Conservation (phyloP, 1,284 basidiomycete species). For the Pyrrhoderma noxium region DNA sequence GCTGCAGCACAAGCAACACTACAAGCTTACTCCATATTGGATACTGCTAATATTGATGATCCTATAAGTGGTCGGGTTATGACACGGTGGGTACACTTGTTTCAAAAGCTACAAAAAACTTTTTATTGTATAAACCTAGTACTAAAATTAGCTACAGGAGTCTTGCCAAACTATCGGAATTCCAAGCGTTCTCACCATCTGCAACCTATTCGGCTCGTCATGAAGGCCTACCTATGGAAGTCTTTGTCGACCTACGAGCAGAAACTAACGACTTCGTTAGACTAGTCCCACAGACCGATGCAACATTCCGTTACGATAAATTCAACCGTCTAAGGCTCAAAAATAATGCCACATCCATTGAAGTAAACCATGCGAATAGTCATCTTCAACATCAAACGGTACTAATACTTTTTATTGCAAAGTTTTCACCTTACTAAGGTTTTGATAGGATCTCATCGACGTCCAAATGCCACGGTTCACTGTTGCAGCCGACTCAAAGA, state of each 20-base stretch:
- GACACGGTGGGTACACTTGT: conserved; percentile 51
- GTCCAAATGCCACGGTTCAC: conserved; percentile 82
- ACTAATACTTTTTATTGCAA: conserved; percentile 20
- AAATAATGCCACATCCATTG: conserved; percentile 54
- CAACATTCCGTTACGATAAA: conserved; percentile 85
- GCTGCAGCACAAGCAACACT: conserved; percentile 80
- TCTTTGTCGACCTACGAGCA: conserved; percentile 78
- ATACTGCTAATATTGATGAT: conserved; percentile 74
- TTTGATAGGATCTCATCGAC: conserved; percentile 66
- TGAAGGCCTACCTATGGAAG: conserved; percentile 77
- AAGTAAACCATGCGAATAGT: conserved; percentile 38
- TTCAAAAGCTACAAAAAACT: neutral
- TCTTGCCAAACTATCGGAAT: conserved; percentile 66
- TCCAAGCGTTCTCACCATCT: conserved; percentile 86
- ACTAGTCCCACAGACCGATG: conserved; percentile 85
- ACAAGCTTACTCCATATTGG: conserved; percentile 78
- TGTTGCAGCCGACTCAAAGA: conserved; percentile 80
- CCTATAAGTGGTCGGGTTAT: conserved; percentile 82
- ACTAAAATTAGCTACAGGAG: conserved; percentile 54
- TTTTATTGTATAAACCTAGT: neutral
- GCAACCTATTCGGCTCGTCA: conserved; percentile 32
- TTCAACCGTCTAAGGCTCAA: conserved; percentile 88
- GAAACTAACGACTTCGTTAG: conserved; percentile 83
- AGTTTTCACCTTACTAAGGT: neutral
- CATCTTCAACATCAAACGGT: conserved; percentile 82